Percentiles rank a stretch among this genome's conserved stretches.
Conservation (phyloP, 768 basidiomycete genomes). For the Piloderma croceum region DNA sequence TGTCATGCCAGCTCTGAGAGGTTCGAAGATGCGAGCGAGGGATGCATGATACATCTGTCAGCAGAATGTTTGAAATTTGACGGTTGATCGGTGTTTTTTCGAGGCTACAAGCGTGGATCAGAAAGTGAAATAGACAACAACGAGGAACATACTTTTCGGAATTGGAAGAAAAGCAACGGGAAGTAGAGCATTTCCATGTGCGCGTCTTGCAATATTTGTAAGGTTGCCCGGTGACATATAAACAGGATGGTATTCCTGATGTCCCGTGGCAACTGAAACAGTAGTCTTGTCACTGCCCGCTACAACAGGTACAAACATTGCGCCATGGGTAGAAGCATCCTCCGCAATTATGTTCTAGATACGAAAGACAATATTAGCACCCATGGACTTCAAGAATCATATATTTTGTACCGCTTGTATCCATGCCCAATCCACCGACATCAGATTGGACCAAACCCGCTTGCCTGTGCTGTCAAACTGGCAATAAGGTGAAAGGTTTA, state of each 20-base stretch:
- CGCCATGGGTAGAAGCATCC: constrained; percentile 14
- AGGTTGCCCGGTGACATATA: constrained; percentile 19
- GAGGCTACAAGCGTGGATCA: not conserved
- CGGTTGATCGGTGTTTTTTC: not conserved
- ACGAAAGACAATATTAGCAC: not conserved
- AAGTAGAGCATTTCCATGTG: constrained; percentile 12
- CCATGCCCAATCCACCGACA: constrained; percentile 34
- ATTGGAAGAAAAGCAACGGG: constrained; percentile 22
- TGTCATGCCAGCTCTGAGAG: constrained; percentile 14
- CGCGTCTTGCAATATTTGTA: constrained; percentile 13
- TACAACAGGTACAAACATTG: constrained; percentile 17
- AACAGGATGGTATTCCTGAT: constrained; percentile 21
- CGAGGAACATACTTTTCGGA: constrained; percentile 18
- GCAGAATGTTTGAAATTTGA: constrained; percentile 18
- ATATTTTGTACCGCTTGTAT: constrained; percentile 25
- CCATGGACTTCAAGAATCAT: not conserved
- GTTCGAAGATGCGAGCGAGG: constrained; percentile 12
- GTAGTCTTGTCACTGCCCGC: constrained; percentile 23
- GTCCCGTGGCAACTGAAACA: constrained; percentile 20
- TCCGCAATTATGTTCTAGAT: constrained; percentile 26
- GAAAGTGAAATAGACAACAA: not conserved
- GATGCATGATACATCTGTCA: constrained; percentile 24
- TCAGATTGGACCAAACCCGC: constrained; percentile 24
- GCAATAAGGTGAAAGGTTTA: constrained; percentile 20
- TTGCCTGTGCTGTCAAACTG: constrained; percentile 17